phyloP scores from a whole-genome alignment of 805 yeast species.

The Vanderwaltozyma verrucispora region DNA sequence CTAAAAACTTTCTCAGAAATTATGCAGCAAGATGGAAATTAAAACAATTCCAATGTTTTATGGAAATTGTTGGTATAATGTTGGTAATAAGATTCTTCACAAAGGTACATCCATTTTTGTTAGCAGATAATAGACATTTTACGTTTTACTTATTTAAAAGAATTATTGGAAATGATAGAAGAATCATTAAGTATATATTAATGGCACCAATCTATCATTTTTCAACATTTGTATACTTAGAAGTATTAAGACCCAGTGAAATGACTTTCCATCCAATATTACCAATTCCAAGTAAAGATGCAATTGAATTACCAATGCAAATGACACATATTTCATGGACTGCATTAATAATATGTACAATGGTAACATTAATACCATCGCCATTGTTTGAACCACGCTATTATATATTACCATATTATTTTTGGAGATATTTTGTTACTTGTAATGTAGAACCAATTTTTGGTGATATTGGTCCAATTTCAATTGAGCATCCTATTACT shows the following conservation, averaged over 20 bases:
- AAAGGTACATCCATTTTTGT: conserved; percentile 74
- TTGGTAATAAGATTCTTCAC: conserved; percentile 50
- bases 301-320: conserved; percentile 30
- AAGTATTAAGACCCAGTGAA: conserved; percentile 28
- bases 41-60: conserved; percentile 21
- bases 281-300: conserved; percentile 30
- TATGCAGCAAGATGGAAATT: conserved; percentile 29
- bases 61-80: conserved; percentile 32
- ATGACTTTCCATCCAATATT: conserved; percentile 28
- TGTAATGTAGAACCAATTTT: conserved; percentile 30
- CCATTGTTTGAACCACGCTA: conserved; percentile 94
- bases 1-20: conserved; percentile 30
- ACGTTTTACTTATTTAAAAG: conserved; percentile 77
- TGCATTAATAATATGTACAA: conserved; percentile 42
- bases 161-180: conserved; percentile 38
- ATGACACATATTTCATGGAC: conserved; percentile 39
- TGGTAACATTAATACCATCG: conserved; percentile 67
- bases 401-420: conserved; percentile 67
- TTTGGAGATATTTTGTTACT: conserved; percentile 55
- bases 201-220: conserved; percentile 68
- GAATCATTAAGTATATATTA: conserved; percentile 36
- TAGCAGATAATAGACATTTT: conserved; percentile 92
- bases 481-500: conserved; percentile 10
- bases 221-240: conserved; percentile 29
- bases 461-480: conserved; percentile 16